Percentiles rank a stretch among this genome's conserved stretches.
These are phyloP conservation scores for Saturnispora kantuleensis DNA, from an alignment of 805 yeast genomes.

Conservation along the genomic window DNA sequence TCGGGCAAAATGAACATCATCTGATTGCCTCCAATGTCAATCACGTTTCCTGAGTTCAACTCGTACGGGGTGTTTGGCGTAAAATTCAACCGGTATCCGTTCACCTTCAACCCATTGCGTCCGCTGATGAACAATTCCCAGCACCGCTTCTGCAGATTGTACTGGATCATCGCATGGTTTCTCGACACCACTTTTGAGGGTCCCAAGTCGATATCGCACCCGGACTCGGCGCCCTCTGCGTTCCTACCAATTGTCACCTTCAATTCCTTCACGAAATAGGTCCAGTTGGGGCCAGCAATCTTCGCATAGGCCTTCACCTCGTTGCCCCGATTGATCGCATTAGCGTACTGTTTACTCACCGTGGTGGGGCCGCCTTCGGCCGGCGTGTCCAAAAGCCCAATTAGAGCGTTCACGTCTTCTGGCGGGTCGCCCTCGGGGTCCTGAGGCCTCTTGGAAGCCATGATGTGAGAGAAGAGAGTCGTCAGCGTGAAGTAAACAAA, in stretches of 20 bases:
- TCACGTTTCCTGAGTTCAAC: constrained; percentile 75
- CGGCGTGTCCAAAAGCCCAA: constrained; percentile 60
- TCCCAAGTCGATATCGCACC: constrained; percentile 80
- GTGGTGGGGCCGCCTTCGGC: constrained; percentile 52
- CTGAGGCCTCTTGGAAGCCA: too few relatives aligned
- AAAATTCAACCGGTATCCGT: constrained; percentile 45
- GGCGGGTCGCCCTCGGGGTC: too few relatives aligned
- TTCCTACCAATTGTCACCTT: constrained; percentile 79
- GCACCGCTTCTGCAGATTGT: constrained; percentile 59
- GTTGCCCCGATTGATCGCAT: constrained; percentile 54
- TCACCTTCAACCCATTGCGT: constrained; percentile 88
- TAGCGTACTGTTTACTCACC: constrained; percentile 65
- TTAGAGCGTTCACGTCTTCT: constrained; percentile 65
- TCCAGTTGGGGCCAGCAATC: constrained; percentile 89
- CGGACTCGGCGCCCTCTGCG: constrained; percentile 34
- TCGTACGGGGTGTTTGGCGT: constrained; percentile 36
- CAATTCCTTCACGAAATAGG: constrained; percentile 78
- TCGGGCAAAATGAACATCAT: constrained; percentile 98
- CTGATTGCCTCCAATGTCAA: constrained; percentile 95
- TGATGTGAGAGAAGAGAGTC: too few relatives aligned
- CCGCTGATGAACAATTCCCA: constrained; percentile 87
- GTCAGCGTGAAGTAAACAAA: too few relatives aligned
- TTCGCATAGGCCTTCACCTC: constrained; percentile 98
- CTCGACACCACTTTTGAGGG: constrained; percentile 97
- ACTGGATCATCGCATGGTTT: constrained; percentile 76